A percentile compares a stretch with the other conserved stretches of the same genome.
These are phyloP conservation scores for Penicillium riverlandense DNA, from an alignment of 495 filamentous ascomycete genomes.

Conservation along the genomic window DNA sequence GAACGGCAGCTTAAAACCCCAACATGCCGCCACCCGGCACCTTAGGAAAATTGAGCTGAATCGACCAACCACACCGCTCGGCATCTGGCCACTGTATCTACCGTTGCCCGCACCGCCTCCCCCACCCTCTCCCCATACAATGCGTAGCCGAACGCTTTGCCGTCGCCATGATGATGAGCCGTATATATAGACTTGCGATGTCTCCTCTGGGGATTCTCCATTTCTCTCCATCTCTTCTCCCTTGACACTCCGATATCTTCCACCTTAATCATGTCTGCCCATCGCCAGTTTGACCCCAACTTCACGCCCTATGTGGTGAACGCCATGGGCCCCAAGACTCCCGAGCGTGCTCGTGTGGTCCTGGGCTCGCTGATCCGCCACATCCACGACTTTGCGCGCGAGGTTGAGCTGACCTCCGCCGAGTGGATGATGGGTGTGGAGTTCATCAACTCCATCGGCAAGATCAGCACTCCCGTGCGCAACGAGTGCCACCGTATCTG, in stretches of 20 bases:
- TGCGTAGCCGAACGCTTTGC: slow-evolving; percentile 21
- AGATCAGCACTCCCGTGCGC: slow-evolving; percentile 51
- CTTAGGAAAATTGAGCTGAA: not conserved
- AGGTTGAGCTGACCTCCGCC: slow-evolving; percentile 70
- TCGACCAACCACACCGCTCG: slow-evolving; percentile 7
- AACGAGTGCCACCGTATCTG: slow-evolving; percentile 75
- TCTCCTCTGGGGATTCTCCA: not conserved
- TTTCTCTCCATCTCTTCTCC: not conserved
- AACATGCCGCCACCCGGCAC: slow-evolving; percentile 4
- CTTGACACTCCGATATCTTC: not conserved
- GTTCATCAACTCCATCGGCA: slow-evolving; percentile 47
- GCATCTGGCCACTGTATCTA: slow-evolving; percentile 13
- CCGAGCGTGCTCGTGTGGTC: slow-evolving; percentile 58
- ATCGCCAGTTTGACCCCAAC: slow-evolving; percentile 56
- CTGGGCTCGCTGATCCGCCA: slow-evolving; percentile 61
- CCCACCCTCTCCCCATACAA: slow-evolving; percentile 4
- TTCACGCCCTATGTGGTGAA: slow-evolving; percentile 72
- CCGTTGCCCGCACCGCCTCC: slow-evolving; percentile 2
- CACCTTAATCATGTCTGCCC: slow-evolving; percentile 24
- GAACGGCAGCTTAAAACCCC: no score
- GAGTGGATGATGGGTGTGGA: slow-evolving; percentile 76
- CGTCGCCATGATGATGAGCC: slow-evolving; percentile 6
- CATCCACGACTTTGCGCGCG: slow-evolving; percentile 77
- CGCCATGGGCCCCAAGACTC: slow-evolving; percentile 67
- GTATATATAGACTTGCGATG: slow-evolving; percentile 16